Evolutionary conservation across 345 rosid species (phyloP), one percentile per base, ranked within the genome.

Genomic region (Microcos paniculata): DNA sequence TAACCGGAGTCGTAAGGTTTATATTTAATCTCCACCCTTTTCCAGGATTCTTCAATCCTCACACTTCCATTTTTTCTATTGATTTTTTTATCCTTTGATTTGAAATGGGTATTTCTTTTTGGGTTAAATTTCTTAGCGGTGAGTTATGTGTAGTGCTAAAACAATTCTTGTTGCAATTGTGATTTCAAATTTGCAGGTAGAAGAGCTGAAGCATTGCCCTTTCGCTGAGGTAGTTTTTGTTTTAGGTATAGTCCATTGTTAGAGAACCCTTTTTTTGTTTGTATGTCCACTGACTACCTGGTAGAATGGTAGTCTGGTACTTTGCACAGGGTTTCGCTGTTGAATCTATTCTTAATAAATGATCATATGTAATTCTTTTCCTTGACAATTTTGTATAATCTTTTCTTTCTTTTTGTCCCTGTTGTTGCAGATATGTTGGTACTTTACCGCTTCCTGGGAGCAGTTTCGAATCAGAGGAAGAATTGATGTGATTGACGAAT

Each of bases 361-460:
- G 1, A 2, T 31, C 45, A 23, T 70, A 23, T n/a, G 35, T 58
- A 21, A n/a, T 51, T 65, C 40, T 48, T 55, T 69, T 57, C 4
- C 26, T 33, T 21, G 18, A 33, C 51, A 43, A 1, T 62, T 64
- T 42, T 64, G 19, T 73, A 13, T 48, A 16, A 45, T 35, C 45
- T 45, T 18, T 73, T 26, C 71, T 38, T 42, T 18, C 19, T 49
- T 64, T 55, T 75, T 79, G 0, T 2, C 16, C n/a, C n/a, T n/a
- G n/a, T n/a, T n/a, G n/a, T n/a, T 48, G 49, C 42, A 75, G 97
- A 88, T 96, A 72, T 90, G 98, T 79, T 96, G 97, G 96, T 93
- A 93, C 78, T 91, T 96, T 35, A 84, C 97, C 4, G 90, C 87
- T 68, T 84, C 99, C 6, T 93, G 96, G 96, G 98, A 93, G 87